phyloP scores from a whole-genome alignment of 2,329 filamentous ascomycete genomes.

The Pseudogymnoascus sp. region DNA sequence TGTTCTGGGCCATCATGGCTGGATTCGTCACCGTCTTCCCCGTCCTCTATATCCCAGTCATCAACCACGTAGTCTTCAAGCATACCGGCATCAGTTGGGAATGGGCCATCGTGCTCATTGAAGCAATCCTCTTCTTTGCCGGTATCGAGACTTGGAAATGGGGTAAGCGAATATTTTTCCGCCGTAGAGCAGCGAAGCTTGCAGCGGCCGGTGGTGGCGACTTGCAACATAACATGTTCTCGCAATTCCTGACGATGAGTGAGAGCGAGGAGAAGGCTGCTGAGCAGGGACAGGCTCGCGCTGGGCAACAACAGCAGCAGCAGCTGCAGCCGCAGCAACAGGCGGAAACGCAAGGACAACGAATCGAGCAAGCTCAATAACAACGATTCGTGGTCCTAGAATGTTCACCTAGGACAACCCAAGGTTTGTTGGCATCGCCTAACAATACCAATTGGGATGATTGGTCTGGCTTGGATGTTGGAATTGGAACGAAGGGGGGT shows the following conservation, averaged over 20 bases:
- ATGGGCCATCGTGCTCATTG: constrained; percentile 59
- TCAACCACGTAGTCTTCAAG: constrained; percentile 58
- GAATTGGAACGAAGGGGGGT: not conserved
- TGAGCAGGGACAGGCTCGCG: not conserved
- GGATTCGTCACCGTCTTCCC: constrained; percentile 51
- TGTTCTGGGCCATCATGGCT: constrained; percentile 55
- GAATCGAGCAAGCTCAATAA: constrained; percentile 8
- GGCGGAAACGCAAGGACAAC: not conserved
- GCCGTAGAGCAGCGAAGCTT: constrained; percentile 20
- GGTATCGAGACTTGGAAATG: constrained; percentile 62
- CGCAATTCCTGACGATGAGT: not conserved
- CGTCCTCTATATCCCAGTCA: constrained; percentile 58
- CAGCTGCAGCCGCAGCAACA: not conserved
- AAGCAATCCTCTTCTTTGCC: constrained; percentile 51
- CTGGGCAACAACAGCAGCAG: not conserved
- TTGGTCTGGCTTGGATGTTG: not conserved
- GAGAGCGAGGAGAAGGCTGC: not conserved
- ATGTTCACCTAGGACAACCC: constrained; percentile 10
- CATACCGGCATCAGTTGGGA: constrained; percentile 60
- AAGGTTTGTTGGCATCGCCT: not conserved
- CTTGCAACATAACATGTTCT: constrained; percentile 3
- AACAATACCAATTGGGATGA: not conserved
- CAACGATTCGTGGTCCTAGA: constrained; percentile 6
- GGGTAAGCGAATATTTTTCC: constrained; percentile 49
- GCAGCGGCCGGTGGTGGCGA: not conserved